phyloP scores from a whole-genome alignment of 2,329 filamentous ascomycete species.

The Aspergillus sclerotialis region DNA sequence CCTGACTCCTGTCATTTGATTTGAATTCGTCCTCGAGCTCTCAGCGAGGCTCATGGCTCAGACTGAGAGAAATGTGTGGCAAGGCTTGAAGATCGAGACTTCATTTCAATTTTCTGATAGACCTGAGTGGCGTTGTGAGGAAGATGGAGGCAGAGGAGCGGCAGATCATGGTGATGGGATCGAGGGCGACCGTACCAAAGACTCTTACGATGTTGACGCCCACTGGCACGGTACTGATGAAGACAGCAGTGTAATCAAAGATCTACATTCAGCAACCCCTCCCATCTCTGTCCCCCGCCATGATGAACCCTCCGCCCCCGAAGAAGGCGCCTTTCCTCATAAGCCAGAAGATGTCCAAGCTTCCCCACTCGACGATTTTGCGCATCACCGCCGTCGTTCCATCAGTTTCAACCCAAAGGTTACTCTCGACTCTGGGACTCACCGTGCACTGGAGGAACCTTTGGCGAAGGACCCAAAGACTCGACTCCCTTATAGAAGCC shows the following conservation, averaged over 20 bases:
- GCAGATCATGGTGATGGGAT: slow-evolving; percentile 26
- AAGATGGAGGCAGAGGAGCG: slow-evolving; percentile 16
- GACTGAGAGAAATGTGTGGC: slow-evolving; percentile 25
- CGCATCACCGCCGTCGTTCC: slow-evolving; percentile 33
- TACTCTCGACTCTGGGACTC: slow-evolving; percentile 33
- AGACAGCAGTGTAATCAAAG: slow-evolving; percentile 31
- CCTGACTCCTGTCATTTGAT: slow-evolving; percentile 8
- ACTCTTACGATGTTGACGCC: slow-evolving; percentile 25
- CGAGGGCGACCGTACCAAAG: slow-evolving; percentile 31
- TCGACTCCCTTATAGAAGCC: slow-evolving; percentile 19
- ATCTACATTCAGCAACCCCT: slow-evolving; percentile 36
- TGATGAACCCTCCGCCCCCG: slow-evolving; percentile 22
- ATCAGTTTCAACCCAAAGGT: slow-evolving; percentile 38
- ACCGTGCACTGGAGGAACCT: slow-evolving; percentile 32
- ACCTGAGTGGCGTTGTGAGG: slow-evolving; percentile 18
- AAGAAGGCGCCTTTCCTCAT: slow-evolving; percentile 27
- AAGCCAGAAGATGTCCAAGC: slow-evolving; percentile 29
- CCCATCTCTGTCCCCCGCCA: slow-evolving; percentile 40
- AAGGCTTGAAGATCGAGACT: slow-evolving; percentile 34
- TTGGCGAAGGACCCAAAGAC: slow-evolving; percentile 24
- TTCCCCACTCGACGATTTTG: slow-evolving; percentile 36
- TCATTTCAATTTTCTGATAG: slow-evolving; percentile 23
- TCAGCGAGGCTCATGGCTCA: slow-evolving; percentile 31
- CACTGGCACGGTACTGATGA: slow-evolving; percentile 31
- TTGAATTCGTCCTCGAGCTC: slow-evolving; percentile 12